These are phyloP conservation scores for Psilocybe sp. DNA, from an alignment of 768 basidiomycete species.

Conservation along the genomic window DNA sequence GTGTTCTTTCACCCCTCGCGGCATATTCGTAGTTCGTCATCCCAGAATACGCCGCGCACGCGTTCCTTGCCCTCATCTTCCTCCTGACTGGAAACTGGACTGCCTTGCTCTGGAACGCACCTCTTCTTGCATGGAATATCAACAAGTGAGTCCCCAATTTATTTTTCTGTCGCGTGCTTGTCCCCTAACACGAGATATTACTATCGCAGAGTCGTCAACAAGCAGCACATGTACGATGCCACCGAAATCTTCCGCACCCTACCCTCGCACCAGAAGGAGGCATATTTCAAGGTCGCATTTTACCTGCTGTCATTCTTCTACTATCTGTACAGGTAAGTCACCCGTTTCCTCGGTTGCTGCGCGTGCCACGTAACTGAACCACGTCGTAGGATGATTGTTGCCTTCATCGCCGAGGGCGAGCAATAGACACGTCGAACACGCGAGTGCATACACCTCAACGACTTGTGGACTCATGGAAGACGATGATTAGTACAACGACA, in stretches of 20 bases:
- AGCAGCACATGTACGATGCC: conserved; percentile 97
- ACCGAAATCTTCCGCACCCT: conserved; percentile 98
- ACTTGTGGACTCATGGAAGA: neutral
- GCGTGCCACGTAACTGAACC: neutral
- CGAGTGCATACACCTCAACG: conserved; percentile 5
- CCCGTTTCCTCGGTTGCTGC: neutral
- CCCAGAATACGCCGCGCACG: conserved; percentile 94
- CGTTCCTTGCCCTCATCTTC: conserved; percentile 84
- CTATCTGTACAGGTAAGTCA: conserved; percentile 80
- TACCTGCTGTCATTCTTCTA: conserved; percentile 90
- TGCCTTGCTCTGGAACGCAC: conserved; percentile 85
- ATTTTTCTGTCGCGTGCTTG: neutral
- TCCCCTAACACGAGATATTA: neutral
- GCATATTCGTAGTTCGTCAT: conserved; percentile 73
- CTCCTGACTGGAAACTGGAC: conserved; percentile 90
- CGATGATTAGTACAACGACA: too few relatives aligned
- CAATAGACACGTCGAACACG: conserved; percentile 19
- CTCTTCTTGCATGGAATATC: conserved; percentile 84
- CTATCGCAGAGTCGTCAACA: conserved; percentile 41
- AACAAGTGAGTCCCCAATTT: conserved; percentile 74
- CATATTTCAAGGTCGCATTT: conserved; percentile 91
- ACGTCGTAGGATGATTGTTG: conserved; percentile 70
- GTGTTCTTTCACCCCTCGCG: neutral
- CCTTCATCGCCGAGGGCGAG: conserved; percentile 74
- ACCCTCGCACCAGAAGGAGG: conserved; percentile 91